Conservation (phyloP, 805 yeast genomes). For the Lipomyces sp. region DNA sequence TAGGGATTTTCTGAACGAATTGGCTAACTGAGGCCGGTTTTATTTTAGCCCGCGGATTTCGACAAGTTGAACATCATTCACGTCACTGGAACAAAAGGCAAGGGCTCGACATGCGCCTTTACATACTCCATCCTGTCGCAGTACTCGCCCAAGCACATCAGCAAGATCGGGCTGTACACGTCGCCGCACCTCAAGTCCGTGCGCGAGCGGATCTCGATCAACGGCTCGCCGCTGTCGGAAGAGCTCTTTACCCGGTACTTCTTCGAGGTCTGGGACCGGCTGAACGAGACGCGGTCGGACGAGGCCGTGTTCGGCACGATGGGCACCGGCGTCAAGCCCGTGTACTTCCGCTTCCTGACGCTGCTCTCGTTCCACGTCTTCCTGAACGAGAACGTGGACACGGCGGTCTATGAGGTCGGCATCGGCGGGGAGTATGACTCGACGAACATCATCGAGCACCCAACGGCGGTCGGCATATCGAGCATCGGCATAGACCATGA, state of each 20-base stretch:
- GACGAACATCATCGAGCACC: conserved; percentile 79
- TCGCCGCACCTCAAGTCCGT: conserved; percentile 95
- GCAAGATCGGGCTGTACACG: conserved; percentile 86
- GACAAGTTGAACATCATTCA: conserved; percentile 77
- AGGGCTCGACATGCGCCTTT: conserved; percentile 97
- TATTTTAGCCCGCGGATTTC: conserved; percentile 52
- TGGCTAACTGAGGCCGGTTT: too few relatives aligned
- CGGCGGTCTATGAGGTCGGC: conserved; percentile 96
- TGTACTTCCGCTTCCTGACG: conserved; percentile 88
- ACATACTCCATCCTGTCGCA: conserved; percentile 73
- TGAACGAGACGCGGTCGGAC: conserved; percentile 58
- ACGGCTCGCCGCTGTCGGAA: conserved; percentile 82
- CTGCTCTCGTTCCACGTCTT: conserved; percentile 88
- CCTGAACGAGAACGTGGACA: conserved; percentile 79
- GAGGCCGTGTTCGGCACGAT: conserved; percentile 64
- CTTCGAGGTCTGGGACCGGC: conserved; percentile 88
- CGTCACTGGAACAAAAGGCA: conserved; percentile 97
- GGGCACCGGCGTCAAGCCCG: conserved; percentile 73
- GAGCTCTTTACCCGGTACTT: conserved; percentile 80
- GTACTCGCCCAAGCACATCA: conserved; percentile 42
- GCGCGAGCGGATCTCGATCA: conserved; percentile 82
- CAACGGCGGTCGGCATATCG: conserved; percentile 81
- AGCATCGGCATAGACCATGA: conserved; percentile 92
- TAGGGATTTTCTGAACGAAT: too few relatives aligned
- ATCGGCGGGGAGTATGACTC: conserved; percentile 98